Evolutionary conservation across 345 rosid species (phyloP), one percentile per base, ranked within the genome.

Genomic region (Eucalyptus polybractea): DNA sequence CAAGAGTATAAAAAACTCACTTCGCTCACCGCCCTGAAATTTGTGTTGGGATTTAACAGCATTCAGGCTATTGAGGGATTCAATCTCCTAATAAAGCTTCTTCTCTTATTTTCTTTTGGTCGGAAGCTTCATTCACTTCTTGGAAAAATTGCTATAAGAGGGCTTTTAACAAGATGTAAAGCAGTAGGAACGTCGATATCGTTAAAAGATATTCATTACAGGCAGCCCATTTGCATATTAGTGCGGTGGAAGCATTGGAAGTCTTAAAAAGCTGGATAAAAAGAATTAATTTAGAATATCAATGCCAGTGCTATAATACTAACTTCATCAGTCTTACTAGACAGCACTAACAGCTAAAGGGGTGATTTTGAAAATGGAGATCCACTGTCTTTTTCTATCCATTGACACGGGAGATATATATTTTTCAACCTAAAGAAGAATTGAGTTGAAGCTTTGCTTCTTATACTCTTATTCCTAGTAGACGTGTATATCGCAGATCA

Each of bases 391-490:
- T 76, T 37, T 76, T 76, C 83, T 76, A 76, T 40, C 27, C 83
- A 76, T 10, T 37, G 83, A 76, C 83, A 19, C 47, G 42, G 27
- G 83, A 21, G 83, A 76, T 37, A 50, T 17, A 86, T 17, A 86
- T n/a, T 8, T 60, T 37, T 44, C 60, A 53, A 49, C 33, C 51
- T 45, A 42, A 7, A 12, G 51, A 45, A 27, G 65, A 60, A 37
- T 76, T 56, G 87, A 53, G 88, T 27, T 22, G 90, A 89, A 86
- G 88, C 90, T 89, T 89, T 51, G 88, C 88, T 87, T 87, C 83
- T 88, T 51, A 65, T 91, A 92, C 89, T 90, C 93, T 93, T 93
- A 93, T 90, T 91, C 88, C 76, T 88, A 40, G 72, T 86, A 87
- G 56, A 88, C 19, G 65, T 80, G 49, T 80, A 88, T 89, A 83